Evolutionary conservation across 805 yeast genomes (phyloP).

Genomic region (Candida vartiovaarae): DNA sequence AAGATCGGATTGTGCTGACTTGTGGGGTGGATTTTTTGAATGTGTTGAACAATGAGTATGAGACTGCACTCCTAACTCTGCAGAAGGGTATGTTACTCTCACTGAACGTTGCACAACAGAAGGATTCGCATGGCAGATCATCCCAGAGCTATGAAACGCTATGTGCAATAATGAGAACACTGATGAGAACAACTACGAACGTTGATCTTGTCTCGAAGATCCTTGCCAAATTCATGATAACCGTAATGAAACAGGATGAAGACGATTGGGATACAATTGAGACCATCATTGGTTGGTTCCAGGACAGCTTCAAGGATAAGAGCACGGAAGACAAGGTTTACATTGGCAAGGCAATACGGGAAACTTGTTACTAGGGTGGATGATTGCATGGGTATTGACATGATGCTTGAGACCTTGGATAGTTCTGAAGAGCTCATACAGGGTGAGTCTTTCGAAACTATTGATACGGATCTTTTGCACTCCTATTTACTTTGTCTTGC

Average conservation of each 20-base stretch:
- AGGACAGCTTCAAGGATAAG: conserved; percentile 35
- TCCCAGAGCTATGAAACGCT: background rate
- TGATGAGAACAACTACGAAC: background rate
- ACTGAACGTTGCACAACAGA: conserved; percentile 18
- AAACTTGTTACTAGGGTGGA: conserved; percentile 33
- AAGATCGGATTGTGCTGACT: conserved; percentile 19
- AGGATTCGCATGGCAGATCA: conserved; percentile 12
- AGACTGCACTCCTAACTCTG: background rate
- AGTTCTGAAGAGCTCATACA: conserved; percentile 20
- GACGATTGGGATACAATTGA: conserved; percentile 30
- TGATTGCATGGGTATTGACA: conserved; percentile 33
- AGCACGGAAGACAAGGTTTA: conserved; percentile 55
- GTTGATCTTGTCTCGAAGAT: conserved; percentile 19
- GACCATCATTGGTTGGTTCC: conserved; percentile 39
- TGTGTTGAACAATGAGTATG: conserved; percentile 14
- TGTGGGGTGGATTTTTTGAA: conserved; percentile 6
- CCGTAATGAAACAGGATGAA: conserved; percentile 11
- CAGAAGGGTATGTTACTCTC: conserved; percentile 13
- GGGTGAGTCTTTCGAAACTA: conserved; percentile 25
- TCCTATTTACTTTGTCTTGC: conserved; percentile 29
- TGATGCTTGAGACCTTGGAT: conserved; percentile 25
- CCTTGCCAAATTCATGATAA: conserved; percentile 15
- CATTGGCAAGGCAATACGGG: conserved; percentile 60
- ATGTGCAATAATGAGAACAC: background rate
- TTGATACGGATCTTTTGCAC: conserved; percentile 28